phyloP scores from a whole-genome alignment of 164 flowering plant genomes.

The Vitis labrusca region DNA sequence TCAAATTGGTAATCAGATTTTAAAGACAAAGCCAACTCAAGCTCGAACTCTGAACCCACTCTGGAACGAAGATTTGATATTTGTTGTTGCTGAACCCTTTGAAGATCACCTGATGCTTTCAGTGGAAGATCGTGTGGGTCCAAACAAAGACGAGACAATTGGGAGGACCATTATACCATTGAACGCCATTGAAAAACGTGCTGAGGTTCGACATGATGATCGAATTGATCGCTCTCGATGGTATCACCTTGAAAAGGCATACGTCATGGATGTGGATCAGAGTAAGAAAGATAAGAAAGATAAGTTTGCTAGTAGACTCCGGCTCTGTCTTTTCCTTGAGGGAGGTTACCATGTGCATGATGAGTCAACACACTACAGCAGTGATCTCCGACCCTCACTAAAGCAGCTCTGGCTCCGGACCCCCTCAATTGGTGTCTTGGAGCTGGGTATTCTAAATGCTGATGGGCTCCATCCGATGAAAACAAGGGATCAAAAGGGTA shows the following conservation, averaged over 20 bases:
- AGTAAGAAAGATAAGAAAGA: constrained; percentile 43
- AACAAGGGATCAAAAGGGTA: constrained; percentile 47
- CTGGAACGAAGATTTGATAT: constrained; percentile 69
- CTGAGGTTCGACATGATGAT: constrained; percentile 49
- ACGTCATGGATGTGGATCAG: constrained; percentile 36
- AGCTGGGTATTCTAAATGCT: constrained; percentile 56
- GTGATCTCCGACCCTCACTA: constrained; percentile 61
- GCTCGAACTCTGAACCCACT: constrained; percentile 31
- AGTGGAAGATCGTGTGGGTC: constrained; percentile 47
- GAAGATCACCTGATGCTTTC: constrained; percentile 54
- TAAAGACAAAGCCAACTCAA: constrained; percentile 43
- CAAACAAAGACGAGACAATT: constrained; percentile 45
- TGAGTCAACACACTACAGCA: constrained; percentile 63
- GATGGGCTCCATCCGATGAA: constrained; percentile 59
- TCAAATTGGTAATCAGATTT: constrained; percentile 48
- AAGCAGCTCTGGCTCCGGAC: constrained; percentile 78
- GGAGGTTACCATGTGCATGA: constrained; percentile 77
- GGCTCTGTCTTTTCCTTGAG: constrained; percentile 55
- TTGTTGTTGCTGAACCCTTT: constrained; percentile 76
- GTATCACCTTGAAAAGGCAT: constrained; percentile 42
- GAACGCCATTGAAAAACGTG: constrained; percentile 40
- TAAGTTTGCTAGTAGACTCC: constrained; percentile 50
- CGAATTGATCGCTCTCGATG: constrained; percentile 37
- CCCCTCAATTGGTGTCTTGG: constrained; percentile 51
- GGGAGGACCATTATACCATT: constrained; percentile 46